Percentiles rank a stretch among this genome's conserved stretches.
These are phyloP conservation scores for Symmetrospora coprosmae DNA, from an alignment of 768 basidiomycete species.

Conservation along the genomic window DNA sequence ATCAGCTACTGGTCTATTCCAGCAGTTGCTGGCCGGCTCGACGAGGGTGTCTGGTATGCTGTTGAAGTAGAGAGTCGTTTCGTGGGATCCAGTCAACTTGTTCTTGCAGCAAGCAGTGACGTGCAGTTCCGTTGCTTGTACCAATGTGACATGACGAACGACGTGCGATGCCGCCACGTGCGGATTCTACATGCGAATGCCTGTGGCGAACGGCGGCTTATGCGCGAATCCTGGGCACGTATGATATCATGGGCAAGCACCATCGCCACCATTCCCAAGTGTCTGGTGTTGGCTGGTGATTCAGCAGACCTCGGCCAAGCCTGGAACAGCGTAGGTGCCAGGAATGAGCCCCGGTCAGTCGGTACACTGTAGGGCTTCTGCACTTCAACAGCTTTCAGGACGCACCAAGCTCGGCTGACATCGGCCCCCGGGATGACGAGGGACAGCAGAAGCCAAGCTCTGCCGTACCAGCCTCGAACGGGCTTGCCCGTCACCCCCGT, in stretches of 20 bases:
- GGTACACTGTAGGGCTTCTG: neutral
- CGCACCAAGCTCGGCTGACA: constrained; percentile 1
- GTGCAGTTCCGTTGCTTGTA: too few relatives aligned
- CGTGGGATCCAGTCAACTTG: too few relatives aligned
- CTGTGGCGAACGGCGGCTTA: too few relatives aligned
- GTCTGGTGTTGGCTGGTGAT: constrained; percentile 12
- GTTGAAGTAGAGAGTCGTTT: neutral
- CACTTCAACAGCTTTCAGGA: neutral
- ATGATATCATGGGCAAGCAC: neutral
- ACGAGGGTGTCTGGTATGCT: constrained; percentile 3
- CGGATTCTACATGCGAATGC: too few relatives aligned
- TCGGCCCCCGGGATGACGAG: constrained; percentile 10
- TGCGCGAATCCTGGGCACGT: constrained; percentile 7
- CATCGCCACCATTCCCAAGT: constrained; percentile 20
- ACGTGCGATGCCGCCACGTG: too few relatives aligned
- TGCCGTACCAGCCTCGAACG: neutral
- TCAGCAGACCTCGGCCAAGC: constrained; percentile 4
- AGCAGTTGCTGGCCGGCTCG: constrained; percentile 51
- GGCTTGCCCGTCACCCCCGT: neutral
- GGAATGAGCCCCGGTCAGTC: neutral
- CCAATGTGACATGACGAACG: too few relatives aligned
- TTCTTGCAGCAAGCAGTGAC: too few relatives aligned
- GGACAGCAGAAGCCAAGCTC: constrained; percentile 3
- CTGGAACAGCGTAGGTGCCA: too few relatives aligned
- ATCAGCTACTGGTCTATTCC: constrained; percentile 68